A percentile compares a stretch with the other conserved stretches of the same genome.
Conservation (phyloP, 257 asterid species). For the Solanum lycopersicoides region DNA sequence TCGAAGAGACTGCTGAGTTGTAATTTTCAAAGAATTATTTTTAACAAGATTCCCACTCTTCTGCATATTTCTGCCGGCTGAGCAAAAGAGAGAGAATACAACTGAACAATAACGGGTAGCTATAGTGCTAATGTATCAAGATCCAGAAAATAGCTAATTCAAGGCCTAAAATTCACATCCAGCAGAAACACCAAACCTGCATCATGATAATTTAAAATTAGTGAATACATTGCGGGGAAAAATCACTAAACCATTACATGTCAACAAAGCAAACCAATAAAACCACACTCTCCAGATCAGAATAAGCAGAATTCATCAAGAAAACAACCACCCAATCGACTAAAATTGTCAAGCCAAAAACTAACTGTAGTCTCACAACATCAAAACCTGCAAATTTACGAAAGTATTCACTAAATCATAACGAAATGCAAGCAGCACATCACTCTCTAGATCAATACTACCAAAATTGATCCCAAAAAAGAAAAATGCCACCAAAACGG, state of each 20-base stretch:
- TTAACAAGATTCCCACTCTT: constrained; percentile 57
- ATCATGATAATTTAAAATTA: background rate
- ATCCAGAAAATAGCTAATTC: background rate
- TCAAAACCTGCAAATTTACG: background rate
- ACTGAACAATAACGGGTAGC: background rate
- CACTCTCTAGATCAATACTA: background rate
- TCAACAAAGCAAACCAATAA: background rate
- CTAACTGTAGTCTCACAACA: background rate
- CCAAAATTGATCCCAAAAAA: background rate
- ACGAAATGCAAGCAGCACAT: background rate
- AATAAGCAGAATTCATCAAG: background rate
- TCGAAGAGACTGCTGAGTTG: constrained; percentile 82
- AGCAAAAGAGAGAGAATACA: constrained; percentile 1
- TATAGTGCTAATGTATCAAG: background rate
- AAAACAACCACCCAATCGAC: background rate
- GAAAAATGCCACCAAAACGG: background rate
- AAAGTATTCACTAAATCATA: background rate
- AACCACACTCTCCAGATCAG: background rate
- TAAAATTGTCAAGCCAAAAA: background rate
- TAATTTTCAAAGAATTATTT: constrained; percentile 61
- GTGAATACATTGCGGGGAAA: background rate
- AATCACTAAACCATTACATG: background rate
- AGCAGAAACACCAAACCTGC: background rate
- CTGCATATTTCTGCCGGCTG: constrained; percentile 41
- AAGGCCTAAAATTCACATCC: background rate